Evolutionary conservation across 768 basidiomycete genomes (phyloP), one percentile per base, ranked within the genome.

Genomic region (Rhodotorula toruloides): DNA sequence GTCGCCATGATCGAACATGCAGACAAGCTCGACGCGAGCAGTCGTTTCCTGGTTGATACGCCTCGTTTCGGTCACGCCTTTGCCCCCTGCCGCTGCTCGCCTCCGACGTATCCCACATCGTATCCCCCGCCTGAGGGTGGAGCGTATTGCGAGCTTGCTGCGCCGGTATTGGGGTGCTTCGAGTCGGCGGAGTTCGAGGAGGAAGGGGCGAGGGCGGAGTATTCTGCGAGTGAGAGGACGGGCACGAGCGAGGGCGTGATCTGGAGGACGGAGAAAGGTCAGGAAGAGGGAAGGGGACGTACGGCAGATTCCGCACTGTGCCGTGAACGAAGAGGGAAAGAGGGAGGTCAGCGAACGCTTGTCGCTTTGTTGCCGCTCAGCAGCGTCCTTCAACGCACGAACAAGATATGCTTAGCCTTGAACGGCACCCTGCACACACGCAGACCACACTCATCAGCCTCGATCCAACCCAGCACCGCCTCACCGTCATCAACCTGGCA

Each of bases 61-160:
- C n/a, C n/a, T n/a, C n/a, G n/a, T n/a, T n/a, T n/a, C n/a, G n/a
- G n/a, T 58, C 57, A 65, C 10, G 40, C 57, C 50, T 32, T 46
- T 37, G 40, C 31, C 4, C 43, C 56, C 48, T 63, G 62, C 40
- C 27, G 44, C 37, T 39, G 46, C 25, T 42, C 58, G 42, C 59
- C 43, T 50, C 50, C 53, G 42, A 58, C 32, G 44, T 57, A 57
- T 21, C 56, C 56, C 19, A 57, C 56, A 27, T 57, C 56, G 44
- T 57, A 57, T 2, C 56, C 56, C 5, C 56, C 8, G 2, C 56
- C 56, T 6, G 44, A 7, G 9, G 32, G 52, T 7, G 52, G 52
- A 12, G 34, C 34, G 25, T n/a, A 46, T 22, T 46, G 25, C 34
- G 31, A 17, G 34, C 42, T 8, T 12, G 44, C 25, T 32, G 42